Conservation (phyloP, 2,329 filamentous ascomycete species). For the Pseudocercospora musae region DNA sequence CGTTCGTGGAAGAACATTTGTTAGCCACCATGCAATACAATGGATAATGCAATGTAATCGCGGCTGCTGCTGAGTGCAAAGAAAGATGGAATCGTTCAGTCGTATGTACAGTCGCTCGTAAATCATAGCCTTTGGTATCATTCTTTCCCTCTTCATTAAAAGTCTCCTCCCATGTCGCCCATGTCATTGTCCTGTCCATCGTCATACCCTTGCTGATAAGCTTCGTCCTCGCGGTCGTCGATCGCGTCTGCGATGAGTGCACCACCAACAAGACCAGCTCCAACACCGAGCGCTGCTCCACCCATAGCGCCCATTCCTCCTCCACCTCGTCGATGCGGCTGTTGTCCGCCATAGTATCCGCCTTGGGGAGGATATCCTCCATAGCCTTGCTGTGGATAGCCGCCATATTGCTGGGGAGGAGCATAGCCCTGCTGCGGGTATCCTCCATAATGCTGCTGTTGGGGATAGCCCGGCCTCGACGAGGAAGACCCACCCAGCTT, state of each 20-base stretch:
- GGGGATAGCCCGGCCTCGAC: slow-evolving; percentile 30
- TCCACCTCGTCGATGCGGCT: slow-evolving; percentile 45
- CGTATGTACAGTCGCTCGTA: background rate
- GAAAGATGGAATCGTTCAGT: background rate
- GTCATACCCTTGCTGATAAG: slow-evolving; percentile 51
- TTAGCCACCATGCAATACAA: too few species aligned
- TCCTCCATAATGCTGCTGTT: slow-evolving; percentile 36
- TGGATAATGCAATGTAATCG: too few species aligned
- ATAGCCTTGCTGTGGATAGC: slow-evolving; percentile 28
- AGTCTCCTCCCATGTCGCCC: slow-evolving; percentile 29
- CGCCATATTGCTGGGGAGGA: slow-evolving; percentile 39
- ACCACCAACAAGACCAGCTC: slow-evolving; percentile 78
- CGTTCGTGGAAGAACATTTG: too few species aligned
- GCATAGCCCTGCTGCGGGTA: slow-evolving; percentile 32
- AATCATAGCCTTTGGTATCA: background rate
- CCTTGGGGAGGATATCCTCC: slow-evolving; percentile 35
- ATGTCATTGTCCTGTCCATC: slow-evolving; percentile 22
- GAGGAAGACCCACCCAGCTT: slow-evolving; percentile 39
- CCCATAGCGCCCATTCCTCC: slow-evolving; percentile 65
- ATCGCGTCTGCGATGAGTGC: slow-evolving; percentile 63
- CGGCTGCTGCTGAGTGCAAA: background rate
- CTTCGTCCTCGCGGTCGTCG: slow-evolving; percentile 52
- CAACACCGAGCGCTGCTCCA: slow-evolving; percentile 72
- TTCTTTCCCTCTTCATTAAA: slow-evolving; percentile 9
- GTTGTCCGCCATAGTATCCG: slow-evolving; percentile 35